These are phyloP conservation scores for Aurifilum marmelostoma DNA, from an alignment of 2,329 filamentous ascomycete species.

Conservation along the genomic window DNA sequence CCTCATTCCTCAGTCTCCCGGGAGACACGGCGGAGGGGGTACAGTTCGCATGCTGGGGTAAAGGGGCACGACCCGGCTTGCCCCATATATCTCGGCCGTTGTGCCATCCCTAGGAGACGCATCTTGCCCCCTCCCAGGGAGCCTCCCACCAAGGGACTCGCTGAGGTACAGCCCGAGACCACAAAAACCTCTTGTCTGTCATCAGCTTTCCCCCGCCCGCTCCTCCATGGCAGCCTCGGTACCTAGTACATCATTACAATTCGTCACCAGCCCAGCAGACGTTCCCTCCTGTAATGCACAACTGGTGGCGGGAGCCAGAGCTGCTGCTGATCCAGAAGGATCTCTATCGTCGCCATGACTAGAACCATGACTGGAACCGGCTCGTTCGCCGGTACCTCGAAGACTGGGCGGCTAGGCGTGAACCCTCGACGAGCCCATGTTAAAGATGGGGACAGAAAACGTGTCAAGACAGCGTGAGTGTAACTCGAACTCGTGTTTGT, in stretches of 20 bases:
- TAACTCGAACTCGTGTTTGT: conserved; percentile 1
- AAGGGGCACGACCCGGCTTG: conserved; percentile 1
- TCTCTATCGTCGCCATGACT: conserved; percentile 14
- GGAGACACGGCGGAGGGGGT: conserved; percentile 2
- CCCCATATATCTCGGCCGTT: conserved; percentile 16
- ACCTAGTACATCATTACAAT: neutral
- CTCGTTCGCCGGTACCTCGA: conserved; percentile 9
- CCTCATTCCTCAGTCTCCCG: neutral
- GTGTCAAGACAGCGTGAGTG: conserved; percentile 54
- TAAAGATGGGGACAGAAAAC: conserved; percentile 49
- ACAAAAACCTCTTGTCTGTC: conserved; percentile 8
- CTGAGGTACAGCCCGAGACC: conserved; percentile 14
- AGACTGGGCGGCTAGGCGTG: conserved; percentile 47
- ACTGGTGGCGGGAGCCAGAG: conserved; percentile 6
- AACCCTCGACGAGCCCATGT: conserved; percentile 55
- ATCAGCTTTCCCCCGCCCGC: conserved; percentile 9
- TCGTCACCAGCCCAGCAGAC: conserved; percentile 18
- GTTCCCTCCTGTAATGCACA: conserved; percentile 9
- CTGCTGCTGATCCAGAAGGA: conserved; percentile 9
- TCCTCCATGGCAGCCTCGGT: conserved; percentile 11
- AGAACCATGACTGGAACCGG: conserved; percentile 22
- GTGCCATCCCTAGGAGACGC: no score
- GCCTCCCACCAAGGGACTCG: neutral
- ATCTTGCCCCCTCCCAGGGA: neutral
- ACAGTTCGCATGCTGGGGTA: neutral